Conservation (phyloP, 345 rosid genomes). For the Brassica nigra region DNA sequence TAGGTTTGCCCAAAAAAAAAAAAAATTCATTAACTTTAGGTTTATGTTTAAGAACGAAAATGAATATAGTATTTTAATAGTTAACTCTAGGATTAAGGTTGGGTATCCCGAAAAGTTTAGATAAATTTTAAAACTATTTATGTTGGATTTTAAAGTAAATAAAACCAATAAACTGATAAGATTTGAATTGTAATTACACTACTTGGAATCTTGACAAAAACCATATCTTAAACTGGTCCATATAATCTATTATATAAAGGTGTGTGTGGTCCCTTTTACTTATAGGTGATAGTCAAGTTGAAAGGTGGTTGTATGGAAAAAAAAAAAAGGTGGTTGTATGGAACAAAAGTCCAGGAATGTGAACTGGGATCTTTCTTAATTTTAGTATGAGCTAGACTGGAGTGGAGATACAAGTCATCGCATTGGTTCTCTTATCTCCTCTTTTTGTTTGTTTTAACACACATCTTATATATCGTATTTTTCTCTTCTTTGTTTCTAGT, state of each 20-base stretch:
- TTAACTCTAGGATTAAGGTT: too few species aligned
- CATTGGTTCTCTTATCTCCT: slow-evolving; percentile 21
- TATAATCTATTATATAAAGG: not conserved
- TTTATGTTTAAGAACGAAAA: too few species aligned
- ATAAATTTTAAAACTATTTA: too few species aligned
- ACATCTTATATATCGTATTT: not conserved
- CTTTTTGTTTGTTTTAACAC: slow-evolving; percentile 25
- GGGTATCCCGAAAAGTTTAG: too few species aligned
- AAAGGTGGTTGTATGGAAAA: not conserved
- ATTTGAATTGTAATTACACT: not conserved
- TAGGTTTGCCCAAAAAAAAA: too few species aligned
- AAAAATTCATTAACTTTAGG: too few species aligned
- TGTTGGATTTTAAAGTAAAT: not conserved
- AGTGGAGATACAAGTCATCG: not conserved
- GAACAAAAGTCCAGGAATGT: slow-evolving; percentile 30
- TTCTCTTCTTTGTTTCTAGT: slow-evolving; percentile 18
- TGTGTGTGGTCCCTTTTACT: slow-evolving; percentile 34
- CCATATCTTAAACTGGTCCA: slow-evolving; percentile 24
- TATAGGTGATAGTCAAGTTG: slow-evolving; percentile 24
- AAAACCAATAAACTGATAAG: not conserved
- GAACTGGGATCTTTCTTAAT: slow-evolving; percentile 34
- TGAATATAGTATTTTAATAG: too few species aligned
- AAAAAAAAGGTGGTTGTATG: not conserved
- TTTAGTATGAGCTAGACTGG: slow-evolving; percentile 26
- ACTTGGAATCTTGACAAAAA: slow-evolving; percentile 15